Percentiles rank a stretch among this genome's conserved stretches.
Conservation (phyloP, 2,329 filamentous ascomycete species). For the Elsinoe fawcettii region DNA sequence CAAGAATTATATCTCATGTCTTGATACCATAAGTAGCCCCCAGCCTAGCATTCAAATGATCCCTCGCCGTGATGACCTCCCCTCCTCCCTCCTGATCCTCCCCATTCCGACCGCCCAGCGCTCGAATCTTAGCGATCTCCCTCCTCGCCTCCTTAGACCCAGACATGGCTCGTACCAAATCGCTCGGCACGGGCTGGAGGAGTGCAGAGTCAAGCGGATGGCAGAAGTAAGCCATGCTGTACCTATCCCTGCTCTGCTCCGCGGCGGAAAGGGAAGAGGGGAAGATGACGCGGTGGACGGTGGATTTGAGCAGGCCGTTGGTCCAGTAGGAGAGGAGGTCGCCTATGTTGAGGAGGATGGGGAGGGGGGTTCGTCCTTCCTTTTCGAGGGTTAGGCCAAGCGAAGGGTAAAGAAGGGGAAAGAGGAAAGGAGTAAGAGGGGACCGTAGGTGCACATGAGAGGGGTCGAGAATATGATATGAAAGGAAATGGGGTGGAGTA, state of each 20-base stretch:
- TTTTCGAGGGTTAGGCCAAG: background rate
- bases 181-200: conserved; percentile 49
- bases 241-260: conserved; percentile 41
- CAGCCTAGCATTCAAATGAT: conserved; percentile 51
- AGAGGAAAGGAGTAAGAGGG: background rate
- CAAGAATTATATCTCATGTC: conserved; percentile 14
- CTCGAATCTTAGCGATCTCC: conserved; percentile 26
- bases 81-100: conserved; percentile 24
- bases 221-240: conserved; percentile 56
- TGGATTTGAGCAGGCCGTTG: conserved; percentile 74
- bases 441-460: too few relatives aligned
- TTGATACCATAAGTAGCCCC: conserved; percentile 49
- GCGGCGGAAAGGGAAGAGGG: conserved; percentile 18
- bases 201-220: conserved; percentile 51
- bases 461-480: too few relatives aligned
- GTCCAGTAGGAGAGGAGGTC: conserved; percentile 81
- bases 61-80: conserved; percentile 48
- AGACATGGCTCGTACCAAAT: conserved; percentile 37
- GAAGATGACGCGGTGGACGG: conserved; percentile 83
- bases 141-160: conserved; percentile 24
- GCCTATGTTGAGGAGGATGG: conserved; percentile 65
- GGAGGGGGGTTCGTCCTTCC: conserved; percentile 30
- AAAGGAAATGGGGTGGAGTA: background rate
- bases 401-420: background rate
- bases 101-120: conserved; percentile 21